These are phyloP conservation scores for Sporothrix phasma DNA, from an alignment of 2,329 filamentous ascomycete genomes.

Conservation along the genomic window DNA sequence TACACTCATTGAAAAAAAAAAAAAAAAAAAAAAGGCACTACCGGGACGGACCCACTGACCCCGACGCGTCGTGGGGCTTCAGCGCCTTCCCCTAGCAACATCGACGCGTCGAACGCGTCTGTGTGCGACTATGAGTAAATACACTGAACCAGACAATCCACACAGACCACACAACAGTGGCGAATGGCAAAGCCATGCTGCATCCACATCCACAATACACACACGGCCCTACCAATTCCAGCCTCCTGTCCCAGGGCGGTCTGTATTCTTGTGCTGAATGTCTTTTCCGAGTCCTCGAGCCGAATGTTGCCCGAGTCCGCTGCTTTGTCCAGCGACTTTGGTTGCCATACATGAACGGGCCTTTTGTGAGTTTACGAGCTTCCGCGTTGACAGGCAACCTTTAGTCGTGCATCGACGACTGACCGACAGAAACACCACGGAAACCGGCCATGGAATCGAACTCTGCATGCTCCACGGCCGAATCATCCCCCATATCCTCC, in stretches of 20 bases:
- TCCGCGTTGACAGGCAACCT: background rate
- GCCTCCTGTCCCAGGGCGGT: background rate
- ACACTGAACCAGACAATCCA: background rate
- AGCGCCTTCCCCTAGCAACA: background rate
- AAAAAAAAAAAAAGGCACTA: too few relatives aligned
- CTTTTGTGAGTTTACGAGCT: slow-evolving; percentile 10
- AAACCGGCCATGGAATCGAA: slow-evolving; percentile 42
- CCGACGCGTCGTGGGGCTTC: slow-evolving; percentile 13
- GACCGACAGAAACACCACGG: slow-evolving; percentile 23
- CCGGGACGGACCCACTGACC: background rate
- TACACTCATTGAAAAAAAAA: too few relatives aligned
- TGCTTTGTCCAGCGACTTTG: background rate
- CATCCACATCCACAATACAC: background rate
- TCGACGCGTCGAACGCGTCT: slow-evolving; percentile 9
- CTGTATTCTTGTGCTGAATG: background rate
- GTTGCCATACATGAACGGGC: slow-evolving; percentile 25
- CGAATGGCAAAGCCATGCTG: background rate
- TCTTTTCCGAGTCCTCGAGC: background rate
- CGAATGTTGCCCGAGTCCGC: background rate
- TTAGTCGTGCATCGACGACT: background rate
- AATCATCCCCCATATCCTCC: slow-evolving; percentile 21
- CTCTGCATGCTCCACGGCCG: slow-evolving; percentile 32
- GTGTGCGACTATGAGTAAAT: background rate
- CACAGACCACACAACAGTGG: background rate
- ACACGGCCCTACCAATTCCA: slow-evolving; percentile 1